These are phyloP conservation scores for Trametes elegans DNA, from an alignment of 768 basidiomycete species.

Conservation along the genomic window DNA sequence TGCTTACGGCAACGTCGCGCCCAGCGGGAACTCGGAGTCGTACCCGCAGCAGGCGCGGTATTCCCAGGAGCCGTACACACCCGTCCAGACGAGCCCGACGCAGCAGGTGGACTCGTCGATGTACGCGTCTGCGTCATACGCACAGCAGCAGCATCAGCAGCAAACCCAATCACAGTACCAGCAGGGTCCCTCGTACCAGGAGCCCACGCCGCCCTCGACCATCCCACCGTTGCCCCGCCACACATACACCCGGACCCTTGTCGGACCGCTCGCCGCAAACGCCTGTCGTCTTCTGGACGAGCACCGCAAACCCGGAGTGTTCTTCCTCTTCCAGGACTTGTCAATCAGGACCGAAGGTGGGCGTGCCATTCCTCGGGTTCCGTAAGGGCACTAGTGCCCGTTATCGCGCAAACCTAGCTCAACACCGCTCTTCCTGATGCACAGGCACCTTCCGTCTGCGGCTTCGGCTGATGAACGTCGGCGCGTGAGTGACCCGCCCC, in stretches of 20 bases:
- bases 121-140: slow-evolving; percentile 32
- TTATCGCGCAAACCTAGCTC: slow-evolving; percentile 20
- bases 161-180: slow-evolving; percentile 25
- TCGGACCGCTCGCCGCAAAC: slow-evolving; percentile 85
- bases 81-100: slow-evolving; percentile 25
- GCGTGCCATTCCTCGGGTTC: slow-evolving; percentile 13
- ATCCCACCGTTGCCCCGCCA: slow-evolving; percentile 56
- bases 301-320: slow-evolving; percentile 82
- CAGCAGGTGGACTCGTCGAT: slow-evolving; percentile 32
- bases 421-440: slow-evolving; percentile 13
- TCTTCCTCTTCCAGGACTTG: slow-evolving; percentile 93
- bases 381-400: slow-evolving; percentile 18
- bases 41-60: slow-evolving; percentile 19
- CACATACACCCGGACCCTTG: slow-evolving; percentile 82
- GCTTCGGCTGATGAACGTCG: slow-evolving; percentile 86
- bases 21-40: slow-evolving; percentile 11
- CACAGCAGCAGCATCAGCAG: slow-evolving; percentile 35
- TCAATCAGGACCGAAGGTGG: slow-evolving; percentile 91
- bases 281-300: slow-evolving; percentile 84
- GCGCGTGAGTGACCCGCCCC: slow-evolving; percentile 63
- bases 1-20: slow-evolving; percentile 21
- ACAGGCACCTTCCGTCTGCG: slow-evolving; percentile 83
- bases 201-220: slow-evolving; percentile 29
- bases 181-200: slow-evolving; percentile 28
- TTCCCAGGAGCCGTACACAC: slow-evolving; percentile 22